Percentiles rank a stretch among this genome's conserved stretches.
phyloP scores from a whole-genome alignment of 345 rosid species.

The Corchorus capsularis region DNA sequence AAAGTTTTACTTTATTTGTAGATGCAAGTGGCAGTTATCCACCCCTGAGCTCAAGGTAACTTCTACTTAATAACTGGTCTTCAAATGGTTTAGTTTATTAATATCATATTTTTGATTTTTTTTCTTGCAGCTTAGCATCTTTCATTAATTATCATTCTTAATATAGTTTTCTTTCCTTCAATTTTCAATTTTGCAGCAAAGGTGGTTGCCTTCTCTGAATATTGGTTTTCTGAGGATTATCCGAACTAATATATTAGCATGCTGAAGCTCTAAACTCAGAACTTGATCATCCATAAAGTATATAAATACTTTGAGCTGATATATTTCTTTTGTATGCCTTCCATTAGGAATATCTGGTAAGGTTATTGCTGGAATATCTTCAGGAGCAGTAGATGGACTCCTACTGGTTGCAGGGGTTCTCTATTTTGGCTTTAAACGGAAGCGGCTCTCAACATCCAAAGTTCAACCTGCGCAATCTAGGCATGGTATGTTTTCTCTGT shows the following conservation, averaged over 20 bases:
- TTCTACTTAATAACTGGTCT: neutral
- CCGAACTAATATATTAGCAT: too few species aligned
- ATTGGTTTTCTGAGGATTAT: neutral
- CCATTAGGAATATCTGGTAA: constrained; percentile 58
- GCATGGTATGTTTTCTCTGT: constrained; percentile 31
- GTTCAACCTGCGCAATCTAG: constrained; percentile 38
- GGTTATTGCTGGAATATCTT: constrained; percentile 58
- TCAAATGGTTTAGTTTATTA: neutral
- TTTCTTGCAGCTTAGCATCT: too few species aligned
- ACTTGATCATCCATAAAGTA: neutral
- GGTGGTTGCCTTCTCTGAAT: neutral
- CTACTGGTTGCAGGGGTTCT: constrained; percentile 38
- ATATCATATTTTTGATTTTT: neutral
- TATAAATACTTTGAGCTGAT: constrained; percentile 20
- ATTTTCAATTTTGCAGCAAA: neutral
- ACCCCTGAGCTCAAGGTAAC: neutral
- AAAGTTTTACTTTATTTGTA: constrained; percentile 11
- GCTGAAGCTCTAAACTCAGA: neutral
- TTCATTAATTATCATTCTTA: neutral
- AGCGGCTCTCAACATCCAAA: constrained; percentile 34
- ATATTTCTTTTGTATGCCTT: constrained; percentile 8
- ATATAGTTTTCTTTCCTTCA: neutral
- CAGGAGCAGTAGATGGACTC: constrained; percentile 46
- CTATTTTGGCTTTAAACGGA: constrained; percentile 41
- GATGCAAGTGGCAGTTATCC: neutral